Evolutionary conservation across 768 basidiomycete genomes (phyloP).

Genomic region (Exsudoporus frostii): DNA sequence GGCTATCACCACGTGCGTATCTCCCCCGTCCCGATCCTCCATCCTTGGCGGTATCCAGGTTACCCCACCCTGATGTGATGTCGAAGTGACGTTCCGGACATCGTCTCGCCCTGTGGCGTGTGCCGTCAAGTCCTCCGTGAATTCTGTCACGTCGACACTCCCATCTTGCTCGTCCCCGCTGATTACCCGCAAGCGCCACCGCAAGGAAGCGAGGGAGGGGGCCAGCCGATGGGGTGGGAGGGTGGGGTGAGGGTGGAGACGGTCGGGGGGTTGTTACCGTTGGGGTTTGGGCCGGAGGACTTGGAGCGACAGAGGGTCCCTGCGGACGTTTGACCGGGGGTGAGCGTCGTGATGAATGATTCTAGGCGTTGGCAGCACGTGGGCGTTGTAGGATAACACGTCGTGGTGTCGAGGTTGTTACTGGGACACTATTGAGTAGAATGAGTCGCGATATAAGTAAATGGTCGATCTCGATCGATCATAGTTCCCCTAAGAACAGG

Average conservation of each 20-base stretch:
- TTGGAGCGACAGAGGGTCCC: constrained; percentile 46
- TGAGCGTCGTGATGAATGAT: neutral
- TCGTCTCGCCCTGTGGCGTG: constrained; percentile 87
- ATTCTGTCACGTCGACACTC: constrained; percentile 74
- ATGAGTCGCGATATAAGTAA: too few relatives aligned
- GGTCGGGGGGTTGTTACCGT: constrained; percentile 70
- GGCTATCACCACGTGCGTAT: constrained; percentile 72
- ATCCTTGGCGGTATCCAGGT: too few relatives aligned
- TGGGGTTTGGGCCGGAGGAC: constrained; percentile 89
- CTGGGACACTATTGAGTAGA: too few relatives aligned
- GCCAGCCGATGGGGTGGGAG: too few relatives aligned
- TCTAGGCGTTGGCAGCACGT: neutral
- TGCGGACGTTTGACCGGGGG: neutral
- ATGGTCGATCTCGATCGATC: neutral
- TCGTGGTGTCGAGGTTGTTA: too few relatives aligned
- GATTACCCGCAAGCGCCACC: constrained; percentile 46
- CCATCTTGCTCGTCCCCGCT: constrained; percentile 66
- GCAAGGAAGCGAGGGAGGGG: constrained; percentile 7
- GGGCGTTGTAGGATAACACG: too few relatives aligned
- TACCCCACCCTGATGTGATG: too few relatives aligned
- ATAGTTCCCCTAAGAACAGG: neutral
- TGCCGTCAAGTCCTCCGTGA: constrained; percentile 91
- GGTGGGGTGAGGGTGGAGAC: constrained; percentile 60
- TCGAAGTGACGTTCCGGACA: constrained; percentile 60
- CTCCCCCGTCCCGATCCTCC: too few relatives aligned